Evolutionary conservation across 2,329 filamentous ascomycete species (phyloP).

Genomic region (Botrytis deweyae): DNA sequence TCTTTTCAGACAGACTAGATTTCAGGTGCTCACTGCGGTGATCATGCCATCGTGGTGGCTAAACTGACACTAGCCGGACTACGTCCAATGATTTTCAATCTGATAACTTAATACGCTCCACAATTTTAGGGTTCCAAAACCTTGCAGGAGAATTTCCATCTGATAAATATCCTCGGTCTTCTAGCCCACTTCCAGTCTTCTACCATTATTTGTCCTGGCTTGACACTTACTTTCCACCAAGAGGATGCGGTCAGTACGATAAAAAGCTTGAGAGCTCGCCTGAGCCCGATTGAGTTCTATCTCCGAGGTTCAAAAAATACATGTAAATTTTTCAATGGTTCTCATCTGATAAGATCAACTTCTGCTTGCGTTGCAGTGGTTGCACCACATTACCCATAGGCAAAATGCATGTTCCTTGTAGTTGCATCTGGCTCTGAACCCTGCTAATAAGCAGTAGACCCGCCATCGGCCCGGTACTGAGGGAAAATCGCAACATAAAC

Average conservation of each 20-base stretch:
- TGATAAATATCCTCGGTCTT: not conserved
- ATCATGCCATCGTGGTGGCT: not conserved
- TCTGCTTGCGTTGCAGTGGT: not conserved
- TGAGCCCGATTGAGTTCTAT: not conserved
- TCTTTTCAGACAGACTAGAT: not conserved
- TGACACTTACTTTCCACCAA: not conserved
- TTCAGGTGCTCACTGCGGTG: not conserved
- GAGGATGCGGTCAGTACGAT: not conserved
- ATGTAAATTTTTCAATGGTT: not conserved
- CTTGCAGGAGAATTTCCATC: slow-evolving; percentile 1
- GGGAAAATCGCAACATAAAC: no score
- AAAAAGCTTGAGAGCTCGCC: not conserved
- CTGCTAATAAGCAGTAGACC: not conserved
- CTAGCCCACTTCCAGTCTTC: not conserved
- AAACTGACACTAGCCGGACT: not conserved
- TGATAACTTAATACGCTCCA: slow-evolving; percentile 5
- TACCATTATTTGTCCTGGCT: not conserved
- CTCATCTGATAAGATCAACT: slow-evolving; percentile 12
- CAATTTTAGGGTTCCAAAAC: not conserved
- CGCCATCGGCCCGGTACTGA: not conserved
- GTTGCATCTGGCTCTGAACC: not conserved
- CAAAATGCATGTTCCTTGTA: slow-evolving; percentile 8
- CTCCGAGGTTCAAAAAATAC: not conserved
- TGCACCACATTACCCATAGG: not conserved
- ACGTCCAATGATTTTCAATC: slow-evolving; percentile 12